Base-by-base conservation (phyloP, 352 stramenopile species). In the Pythium rhizo-oryzae region DNA sequence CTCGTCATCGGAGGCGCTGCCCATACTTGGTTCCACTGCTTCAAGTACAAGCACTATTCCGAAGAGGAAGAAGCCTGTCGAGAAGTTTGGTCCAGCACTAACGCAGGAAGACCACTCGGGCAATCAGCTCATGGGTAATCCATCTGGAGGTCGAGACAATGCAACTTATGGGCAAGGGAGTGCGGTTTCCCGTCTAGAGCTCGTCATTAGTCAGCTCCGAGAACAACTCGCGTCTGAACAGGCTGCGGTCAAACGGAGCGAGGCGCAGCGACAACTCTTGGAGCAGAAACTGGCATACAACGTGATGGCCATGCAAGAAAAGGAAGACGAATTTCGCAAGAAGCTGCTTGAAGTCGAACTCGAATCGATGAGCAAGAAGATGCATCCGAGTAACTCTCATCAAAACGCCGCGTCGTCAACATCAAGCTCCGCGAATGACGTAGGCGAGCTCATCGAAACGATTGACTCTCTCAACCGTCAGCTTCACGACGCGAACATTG, bases 381-480 rank as follows among this genome's bases (percentile, higher is more conserved):
- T 55, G 30, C 47, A 39, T 46, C 28, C 24, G 11, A 35, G 11
- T 9, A 23, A 44, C 25, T 18, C 18, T 28, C 53, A 59, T 12
- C 30, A 30, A 30, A 24, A 13, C 0, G 35, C 4, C n/a, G 15
- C 4, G 18, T 19, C 4, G 11, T 19, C 55, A 23, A 44, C 35
- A 24, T 30, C 52, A 13, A 50, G 13, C 9, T 70, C 79, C 9
- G 67, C 67, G 0, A 71, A 70, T n/a, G 82, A 91, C 23, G 74
- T 91, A 5, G 49, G 79, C 0, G 75, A 76, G 8, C 54, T 93
- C 1, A 90, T 94, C 21, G 86, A 94, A 62, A 91, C 81, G 0
- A 91, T 94, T 33, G 83, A 94, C 43, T 67, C 75, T 4, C 62
- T 94, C 0, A 86, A 85, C 33, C 51, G 68, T 4, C 84, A 94